Percentiles rank a stretch among this genome's conserved stretches.
Evolutionary conservation across 2,329 filamentous ascomycete genomes (phyloP).

Genomic region (Calonectria pauciramosa): DNA sequence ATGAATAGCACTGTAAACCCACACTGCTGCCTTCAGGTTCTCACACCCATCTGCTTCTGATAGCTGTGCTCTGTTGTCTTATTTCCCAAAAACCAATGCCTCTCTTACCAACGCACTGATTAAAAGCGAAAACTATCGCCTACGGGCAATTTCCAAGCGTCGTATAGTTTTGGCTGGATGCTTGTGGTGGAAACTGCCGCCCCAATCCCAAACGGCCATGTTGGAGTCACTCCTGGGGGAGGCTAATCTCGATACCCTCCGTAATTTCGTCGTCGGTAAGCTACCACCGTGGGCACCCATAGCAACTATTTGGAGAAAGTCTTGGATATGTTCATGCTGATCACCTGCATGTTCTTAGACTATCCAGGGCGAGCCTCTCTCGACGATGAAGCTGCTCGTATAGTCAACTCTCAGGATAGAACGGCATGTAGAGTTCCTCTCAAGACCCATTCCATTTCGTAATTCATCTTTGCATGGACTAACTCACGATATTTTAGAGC

Average conservation of each 20-base stretch:
- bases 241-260: constrained; percentile 26
- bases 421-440: neutral
- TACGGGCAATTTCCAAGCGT: neutral
- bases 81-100: neutral
- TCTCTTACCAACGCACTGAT: too few relatives aligned
- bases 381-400: neutral
- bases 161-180: neutral
- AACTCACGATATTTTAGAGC: constrained; percentile 19
- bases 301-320: neutral
- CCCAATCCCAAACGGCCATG: neutral
- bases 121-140: neutral
- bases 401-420: neutral
- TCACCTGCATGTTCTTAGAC: neutral
- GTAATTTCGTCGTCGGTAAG: constrained; percentile 2
- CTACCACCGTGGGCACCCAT: neutral
- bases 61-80: neutral
- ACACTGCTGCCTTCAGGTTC: neutral
- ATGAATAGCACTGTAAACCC: neutral
- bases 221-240: constrained; percentile 29
- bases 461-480: neutral
- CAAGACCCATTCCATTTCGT: neutral
- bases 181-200: neutral
- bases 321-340: neutral
- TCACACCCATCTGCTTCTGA: neutral
- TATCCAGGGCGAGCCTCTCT: neutral